phyloP scores from a whole-genome alignment of 192 early-diverging fungal genomes.

The Entomortierella lignicola region DNA sequence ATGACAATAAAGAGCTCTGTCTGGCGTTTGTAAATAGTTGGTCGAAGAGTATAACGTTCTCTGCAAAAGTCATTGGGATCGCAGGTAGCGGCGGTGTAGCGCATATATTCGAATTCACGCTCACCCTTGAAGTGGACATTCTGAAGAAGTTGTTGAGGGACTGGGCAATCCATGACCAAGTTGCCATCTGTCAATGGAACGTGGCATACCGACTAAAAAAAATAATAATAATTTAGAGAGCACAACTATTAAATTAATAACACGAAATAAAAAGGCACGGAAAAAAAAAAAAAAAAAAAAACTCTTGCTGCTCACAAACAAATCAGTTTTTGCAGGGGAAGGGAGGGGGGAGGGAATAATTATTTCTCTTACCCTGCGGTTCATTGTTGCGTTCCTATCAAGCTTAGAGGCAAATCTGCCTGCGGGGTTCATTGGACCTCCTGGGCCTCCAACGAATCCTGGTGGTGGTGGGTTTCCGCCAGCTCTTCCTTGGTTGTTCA shows the following conservation, averaged over 20 bases:
- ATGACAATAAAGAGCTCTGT: slow-evolving; percentile 78
- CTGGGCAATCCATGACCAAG: slow-evolving; percentile 76
- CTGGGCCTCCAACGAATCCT: slow-evolving; percentile 1
- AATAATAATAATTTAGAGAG: too few relatives aligned
- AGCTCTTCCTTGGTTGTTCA: slow-evolving; percentile 33
- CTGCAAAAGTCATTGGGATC: slow-evolving; percentile 74
- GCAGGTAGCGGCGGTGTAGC: slow-evolving; percentile 79
- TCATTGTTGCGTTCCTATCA: slow-evolving; percentile 40
- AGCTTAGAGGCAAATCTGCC: slow-evolving; percentile 33
- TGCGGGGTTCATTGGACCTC: slow-evolving; percentile 4
- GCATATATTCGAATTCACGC: slow-evolving; percentile 79
- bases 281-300: too few relatives aligned
- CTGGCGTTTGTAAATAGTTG: slow-evolving; percentile 61
- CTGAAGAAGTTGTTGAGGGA: slow-evolving; percentile 69
- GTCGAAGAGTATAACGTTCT: slow-evolving; percentile 70
- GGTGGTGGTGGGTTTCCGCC: slow-evolving; percentile 36
- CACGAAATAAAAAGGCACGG: too few relatives aligned
- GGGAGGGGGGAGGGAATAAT: too few relatives aligned
- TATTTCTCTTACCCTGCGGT: slow-evolving; percentile 52
- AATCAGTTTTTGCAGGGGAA: too few relatives aligned
- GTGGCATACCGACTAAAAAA: slow-evolving; percentile 51
- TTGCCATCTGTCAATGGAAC: slow-evolving; percentile 74
- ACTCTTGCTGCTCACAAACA: too few relatives aligned
- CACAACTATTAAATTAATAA: too few relatives aligned
- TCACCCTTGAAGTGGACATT: slow-evolving; percentile 63